phyloP scores from a whole-genome alignment of 257 asterid species.

The Solanum clarkiae region DNA sequence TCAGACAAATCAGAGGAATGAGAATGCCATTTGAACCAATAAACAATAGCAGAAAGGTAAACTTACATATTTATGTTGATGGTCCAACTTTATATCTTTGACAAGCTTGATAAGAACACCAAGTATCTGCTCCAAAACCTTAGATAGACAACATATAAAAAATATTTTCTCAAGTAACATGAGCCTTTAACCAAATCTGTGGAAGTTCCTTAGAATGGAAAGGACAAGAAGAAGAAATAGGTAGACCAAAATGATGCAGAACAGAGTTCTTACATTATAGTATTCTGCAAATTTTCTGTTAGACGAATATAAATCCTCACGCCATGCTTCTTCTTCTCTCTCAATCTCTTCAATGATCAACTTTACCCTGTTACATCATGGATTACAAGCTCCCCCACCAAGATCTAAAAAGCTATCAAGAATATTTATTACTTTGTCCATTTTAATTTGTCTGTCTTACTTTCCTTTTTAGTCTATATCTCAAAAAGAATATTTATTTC shows the following conservation, averaged over 20 bases:
- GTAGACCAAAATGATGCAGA: neutral
- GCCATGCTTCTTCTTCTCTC: conserved; percentile 89
- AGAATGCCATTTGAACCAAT: neutral
- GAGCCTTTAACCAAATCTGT: neutral
- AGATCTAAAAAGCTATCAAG: neutral
- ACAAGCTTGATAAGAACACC: conserved; percentile 97
- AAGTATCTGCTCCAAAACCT: conserved; percentile 98
- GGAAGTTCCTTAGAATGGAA: neutral
- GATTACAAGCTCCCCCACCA: conserved; percentile 1
- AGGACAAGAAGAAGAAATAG: neutral
- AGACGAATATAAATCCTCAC: conserved; percentile 86
- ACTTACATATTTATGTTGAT: conserved; percentile 94
- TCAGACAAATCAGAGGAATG: neutral
- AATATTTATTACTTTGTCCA: neutral
- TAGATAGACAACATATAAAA: conserved; percentile 15
- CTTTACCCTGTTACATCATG: conserved; percentile 57
- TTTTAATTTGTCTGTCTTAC: neutral
- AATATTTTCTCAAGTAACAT: neutral
- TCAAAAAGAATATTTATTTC: neutral
- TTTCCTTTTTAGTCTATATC: neutral
- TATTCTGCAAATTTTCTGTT: conserved; percentile 97
- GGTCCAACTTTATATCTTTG: conserved; percentile 86
- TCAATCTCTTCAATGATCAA: conserved; percentile 89
- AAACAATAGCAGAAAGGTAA: neutral
- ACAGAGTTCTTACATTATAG: conserved; percentile 43